Conservation (phyloP, 257 asterid genomes). For the Phtheirospermum japonicum region DNA sequence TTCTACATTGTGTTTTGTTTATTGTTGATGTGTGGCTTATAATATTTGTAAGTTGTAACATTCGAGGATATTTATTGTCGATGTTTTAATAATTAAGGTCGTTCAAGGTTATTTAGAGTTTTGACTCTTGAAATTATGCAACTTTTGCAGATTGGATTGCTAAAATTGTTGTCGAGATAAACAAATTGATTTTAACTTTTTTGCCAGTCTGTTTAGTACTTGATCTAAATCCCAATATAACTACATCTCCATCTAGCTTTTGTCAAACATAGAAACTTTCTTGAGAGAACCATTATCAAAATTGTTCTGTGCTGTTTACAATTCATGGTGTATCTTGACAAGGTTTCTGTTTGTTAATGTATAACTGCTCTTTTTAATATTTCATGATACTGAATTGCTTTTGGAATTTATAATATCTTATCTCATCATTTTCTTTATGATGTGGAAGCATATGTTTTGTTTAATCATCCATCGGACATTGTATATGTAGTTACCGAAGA, state of each 20-base stretch:
- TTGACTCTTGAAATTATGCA: too few relatives aligned
- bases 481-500: slow-evolving; percentile 68
- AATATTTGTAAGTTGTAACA: too few relatives aligned
- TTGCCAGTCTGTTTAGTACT: background rate
- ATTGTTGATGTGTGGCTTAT: too few relatives aligned
- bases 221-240: background rate
- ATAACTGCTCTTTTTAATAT: background rate
- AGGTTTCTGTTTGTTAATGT: background rate
- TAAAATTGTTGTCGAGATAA: background rate
- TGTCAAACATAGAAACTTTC: background rate
- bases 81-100: too few relatives aligned
- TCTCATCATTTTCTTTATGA: background rate
- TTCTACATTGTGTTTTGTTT: too few relatives aligned
- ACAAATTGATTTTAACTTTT: background rate
- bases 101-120: too few relatives aligned
- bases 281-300: too few relatives aligned
- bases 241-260: background rate
- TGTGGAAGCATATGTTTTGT: background rate
- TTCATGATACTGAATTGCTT: background rate
- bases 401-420: background rate
- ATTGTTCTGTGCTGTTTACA: too few relatives aligned
- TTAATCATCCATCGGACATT: slow-evolving; percentile 22
- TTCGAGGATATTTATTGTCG: too few relatives aligned
- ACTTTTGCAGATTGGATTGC: too few relatives aligned
- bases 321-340: too few relatives aligned